Evolutionary conservation across 1,139 yeast species (phyloP), one percentile per base, ranked within the genome.

Genomic region (Geotrichum restrictum): DNA sequence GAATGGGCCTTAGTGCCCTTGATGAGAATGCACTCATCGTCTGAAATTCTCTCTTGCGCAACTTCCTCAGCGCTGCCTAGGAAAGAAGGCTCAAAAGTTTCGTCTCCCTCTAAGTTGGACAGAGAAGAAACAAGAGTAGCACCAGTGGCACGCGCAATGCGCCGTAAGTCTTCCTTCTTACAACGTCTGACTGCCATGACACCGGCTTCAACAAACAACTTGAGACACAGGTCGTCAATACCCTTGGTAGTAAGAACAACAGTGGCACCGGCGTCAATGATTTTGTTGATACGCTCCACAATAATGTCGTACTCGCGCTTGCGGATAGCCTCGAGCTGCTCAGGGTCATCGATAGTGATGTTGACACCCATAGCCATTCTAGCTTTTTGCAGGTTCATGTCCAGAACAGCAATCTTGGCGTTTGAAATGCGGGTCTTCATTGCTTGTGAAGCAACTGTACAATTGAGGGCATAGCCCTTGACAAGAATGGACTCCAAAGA

Each of bases 171-270:
- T 71, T 93, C 98, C 69, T 89, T 91, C 73, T 89, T 88, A 77
- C 98, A 91, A 64, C 99, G 83, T 76, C 99, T 85, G 43, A 94
- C 98, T n/a, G 95, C 98, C 93, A 94, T 89, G 49, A 93, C 94
- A 45, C 93, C 91, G 43, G 91, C 88, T 72, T 94, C 98, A 53
- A 93, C 94, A 71, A 94, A 93, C 69, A 88, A 93, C 73, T 94
- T 94, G 65, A 94, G 77, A 69, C 97, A 91, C 70, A 93, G 78
- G 69, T 94, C 98, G 71, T 94, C 99, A 63, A 94, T 94, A 62
- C 98, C 99, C 74, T 94, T 93, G 29, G 99, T 93, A 36, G 99
- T 94, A 59, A 94, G 76, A 36, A 94, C 88, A 53, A 94, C 98
- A 65, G 93, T 94, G 53, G 98, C 98, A 59, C 99, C 99, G 8